Evolutionary conservation across 495 filamentous ascomycete genomes (phyloP).

Genomic region (Venustampulla echinocandica): DNA sequence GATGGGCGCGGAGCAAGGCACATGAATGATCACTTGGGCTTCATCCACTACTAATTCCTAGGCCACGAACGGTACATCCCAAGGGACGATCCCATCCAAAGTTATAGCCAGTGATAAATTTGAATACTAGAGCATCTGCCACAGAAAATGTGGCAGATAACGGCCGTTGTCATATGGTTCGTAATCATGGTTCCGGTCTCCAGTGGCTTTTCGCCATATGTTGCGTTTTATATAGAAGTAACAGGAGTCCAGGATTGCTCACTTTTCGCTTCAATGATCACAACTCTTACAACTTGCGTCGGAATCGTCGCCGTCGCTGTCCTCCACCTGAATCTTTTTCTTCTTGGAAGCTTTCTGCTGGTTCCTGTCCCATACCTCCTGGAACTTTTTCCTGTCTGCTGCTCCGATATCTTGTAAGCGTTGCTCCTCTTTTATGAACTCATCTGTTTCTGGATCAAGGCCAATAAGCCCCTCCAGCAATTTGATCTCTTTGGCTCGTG

Average conservation of each 20-base stretch:
- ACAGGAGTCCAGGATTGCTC: conserved; percentile 18
- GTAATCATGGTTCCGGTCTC: neutral
- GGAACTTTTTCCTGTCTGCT: conserved; percentile 61
- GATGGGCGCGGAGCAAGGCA: too few relatives aligned
- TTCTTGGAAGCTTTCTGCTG: conserved; percentile 42
- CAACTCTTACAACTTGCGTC: neutral
- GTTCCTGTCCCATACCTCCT: conserved; percentile 69
- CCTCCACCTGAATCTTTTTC: conserved; percentile 41
- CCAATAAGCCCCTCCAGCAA: conserved; percentile 81
- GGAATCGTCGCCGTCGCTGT: conserved; percentile 5
- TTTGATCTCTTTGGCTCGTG: conserved; percentile 84
- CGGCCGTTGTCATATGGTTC: neutral
- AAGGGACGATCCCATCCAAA: too few relatives aligned
- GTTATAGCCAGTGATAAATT: too few relatives aligned
- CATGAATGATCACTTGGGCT: too few relatives aligned
- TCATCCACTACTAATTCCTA: too few relatives aligned
- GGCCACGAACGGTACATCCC: too few relatives aligned
- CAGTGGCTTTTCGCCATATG: neutral
- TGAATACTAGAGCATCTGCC: too few relatives aligned
- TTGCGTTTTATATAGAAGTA: neutral
- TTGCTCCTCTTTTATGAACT: conserved; percentile 57
- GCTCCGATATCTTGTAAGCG: conserved; percentile 58
- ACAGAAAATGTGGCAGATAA: too few relatives aligned
- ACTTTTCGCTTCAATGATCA: conserved; percentile 1
- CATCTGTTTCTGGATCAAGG: conserved; percentile 59